Base-by-base conservation (phyloP, 305 asterid species). In the Rubia occidens region DNA sequence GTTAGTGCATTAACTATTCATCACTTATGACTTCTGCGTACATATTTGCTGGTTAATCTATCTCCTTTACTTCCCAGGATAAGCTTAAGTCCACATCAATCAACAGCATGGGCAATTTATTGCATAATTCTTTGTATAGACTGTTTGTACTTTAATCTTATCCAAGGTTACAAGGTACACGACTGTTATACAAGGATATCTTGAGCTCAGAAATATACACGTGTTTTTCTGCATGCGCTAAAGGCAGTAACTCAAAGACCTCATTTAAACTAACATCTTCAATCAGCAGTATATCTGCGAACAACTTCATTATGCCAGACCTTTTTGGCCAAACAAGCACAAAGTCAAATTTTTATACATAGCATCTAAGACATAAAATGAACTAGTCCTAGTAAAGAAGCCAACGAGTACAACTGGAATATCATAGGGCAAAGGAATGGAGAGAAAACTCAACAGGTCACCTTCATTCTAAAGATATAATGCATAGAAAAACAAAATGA, bases 321-420 rank as follows among this genome's bases (percentile, higher is more conserved):
- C 14, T 18, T 56, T 56, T 56, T 4, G 62, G 37, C 58, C 78
- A 78, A 70, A 14, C 17, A 60, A 3, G 44, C 21, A 70, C 10
- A 60, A 21, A 42, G 53, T 42, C 15, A 32, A 11, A 21, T 44
- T 11, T 14, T 40, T 17, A 20, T 11, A 13, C 44, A 39, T 64
- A 24, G 68, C 54, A 45, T 39, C 51, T 1, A 21, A 70, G 37
- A 40, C 11, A 42, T 24, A 11, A 44, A 60, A 59, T 49, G 24
- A 14, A 15, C 60, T 42, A n/a, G 60, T 10, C 9, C 67, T 64
- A 6, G 26, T 3, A 58, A 43, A 69, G 3, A 24, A 44, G 8
- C 21, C 15, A 43, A 43, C 10, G 3, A 43, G n/a, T 43, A 15
- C 17, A 60, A 24, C 58, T 20, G 45, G 26, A 8, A 43, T 55